Conservation (phyloP, 148 eudicot genomes). For the Silene latifolia region DNA sequence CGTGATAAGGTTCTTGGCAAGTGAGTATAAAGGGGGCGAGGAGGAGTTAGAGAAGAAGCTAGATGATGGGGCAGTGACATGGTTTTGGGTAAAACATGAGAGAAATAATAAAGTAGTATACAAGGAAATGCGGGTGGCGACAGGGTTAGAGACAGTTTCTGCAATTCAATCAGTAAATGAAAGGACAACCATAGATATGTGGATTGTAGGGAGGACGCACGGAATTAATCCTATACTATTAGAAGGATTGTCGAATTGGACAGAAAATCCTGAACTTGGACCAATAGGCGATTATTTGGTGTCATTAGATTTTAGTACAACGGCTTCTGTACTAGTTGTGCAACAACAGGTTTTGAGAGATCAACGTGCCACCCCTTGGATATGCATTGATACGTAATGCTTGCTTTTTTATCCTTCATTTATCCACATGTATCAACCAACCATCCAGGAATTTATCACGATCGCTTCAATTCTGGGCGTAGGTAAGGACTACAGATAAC, state of each 20-base stretch:
- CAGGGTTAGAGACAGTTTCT: constrained; percentile 60
- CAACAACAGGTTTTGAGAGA: constrained; percentile 83
- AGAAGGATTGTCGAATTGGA: constrained; percentile 63
- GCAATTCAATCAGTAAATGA: constrained; percentile 54
- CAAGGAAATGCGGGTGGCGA: constrained; percentile 61
- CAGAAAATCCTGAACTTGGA: constrained; percentile 59
- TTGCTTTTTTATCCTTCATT: neutral
- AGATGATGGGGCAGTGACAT: constrained; percentile 77
- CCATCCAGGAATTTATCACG: no score
- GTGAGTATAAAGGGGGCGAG: constrained; percentile 40
- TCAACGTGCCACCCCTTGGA: constrained; percentile 32
- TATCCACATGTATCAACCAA: neutral
- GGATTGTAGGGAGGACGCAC: constrained; percentile 72
- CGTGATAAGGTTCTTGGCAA: constrained; percentile 57
- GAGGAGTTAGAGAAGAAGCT: constrained; percentile 63
- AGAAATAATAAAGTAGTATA: constrained; percentile 53
- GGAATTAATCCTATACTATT: constrained; percentile 60
- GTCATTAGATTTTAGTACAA: constrained; percentile 42
- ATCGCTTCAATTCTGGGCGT: neutral
- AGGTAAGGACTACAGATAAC: no score
- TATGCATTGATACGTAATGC: constrained; percentile 18
- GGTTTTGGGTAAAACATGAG: constrained; percentile 92
- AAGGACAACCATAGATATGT: constrained; percentile 39
- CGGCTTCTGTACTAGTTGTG: constrained; percentile 63
- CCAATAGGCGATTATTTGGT: constrained; percentile 63